Evolutionary conservation across 2,329 filamentous ascomycete genomes (phyloP), one percentile per base, ranked within the genome.

Genomic region (Pestalotiopsis sp.): DNA sequence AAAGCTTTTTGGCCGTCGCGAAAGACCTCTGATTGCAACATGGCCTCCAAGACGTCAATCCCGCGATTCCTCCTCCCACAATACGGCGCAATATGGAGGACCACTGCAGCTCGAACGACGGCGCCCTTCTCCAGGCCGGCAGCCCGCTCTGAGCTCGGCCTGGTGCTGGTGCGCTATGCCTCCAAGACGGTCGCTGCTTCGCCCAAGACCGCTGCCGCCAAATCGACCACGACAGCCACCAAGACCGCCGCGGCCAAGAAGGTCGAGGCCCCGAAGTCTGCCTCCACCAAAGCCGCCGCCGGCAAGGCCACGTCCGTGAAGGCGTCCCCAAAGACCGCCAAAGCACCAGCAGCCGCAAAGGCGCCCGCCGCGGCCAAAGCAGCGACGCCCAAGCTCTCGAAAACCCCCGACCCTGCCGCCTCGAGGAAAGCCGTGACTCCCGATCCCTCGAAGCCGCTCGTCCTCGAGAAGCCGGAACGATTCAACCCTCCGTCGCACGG

Each of bases 401-500:
- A 23, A 7, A n/a, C 62, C 3, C 52, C 52, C 4, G 56, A 56
- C 7, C 39, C 73, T 13, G 64, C 69, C 3, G 36, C 70, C 2
- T 58, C 70, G 20, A 59, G 68, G 9, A 63, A 67, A 23, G 69
- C 70, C 27, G 57, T 68, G 3, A 64, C 68, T 13, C 70, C 60
- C 64, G 72, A 75, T 71, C 74, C 74, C 68, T 82, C 80, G 71
- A 92, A 91, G 76, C 88, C 89, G 45, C 86, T 91, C 70, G 87
- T 94, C 4, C 90, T 99, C 72, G 93, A 93, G 75, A 94, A 98
- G 81, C 95, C 95, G 27, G 88, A 92, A 76, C 92, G 91, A 79
- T 98, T 97, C 86, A 93, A 93, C 62, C 95, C 96, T 2, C 96
- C 96, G 0, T 98, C 95, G 0, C 96, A 98, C 80, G 91, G 92